phyloP scores from a whole-genome alignment of 768 basidiomycete species.

The Phanerodontia chrysosporium region DNA sequence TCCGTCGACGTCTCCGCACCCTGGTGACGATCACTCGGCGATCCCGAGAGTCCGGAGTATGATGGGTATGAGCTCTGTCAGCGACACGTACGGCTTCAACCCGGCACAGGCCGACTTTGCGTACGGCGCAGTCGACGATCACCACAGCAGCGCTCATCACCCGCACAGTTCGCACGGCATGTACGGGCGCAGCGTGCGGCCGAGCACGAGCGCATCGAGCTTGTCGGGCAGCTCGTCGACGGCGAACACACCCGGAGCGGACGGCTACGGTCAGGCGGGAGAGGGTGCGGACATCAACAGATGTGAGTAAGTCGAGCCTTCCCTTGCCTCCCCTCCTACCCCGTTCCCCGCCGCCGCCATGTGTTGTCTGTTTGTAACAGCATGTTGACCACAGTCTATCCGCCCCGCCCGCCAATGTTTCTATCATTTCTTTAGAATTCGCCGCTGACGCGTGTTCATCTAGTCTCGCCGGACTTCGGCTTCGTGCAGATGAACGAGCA shows the following conservation, averaged over 20 bases:
- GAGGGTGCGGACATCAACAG: slow-evolving; percentile 76
- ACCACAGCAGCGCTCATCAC: slow-evolving; percentile 6
- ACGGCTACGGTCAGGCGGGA: slow-evolving; percentile 50
- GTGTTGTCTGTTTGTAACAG: neutral
- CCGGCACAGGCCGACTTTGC: slow-evolving; percentile 77
- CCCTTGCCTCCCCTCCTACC: slow-evolving; percentile 4
- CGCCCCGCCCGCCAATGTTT: neutral
- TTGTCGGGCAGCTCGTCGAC: slow-evolving; percentile 77
- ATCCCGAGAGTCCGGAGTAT: slow-evolving; percentile 80
- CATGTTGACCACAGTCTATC: slow-evolving; percentile 3
- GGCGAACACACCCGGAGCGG: slow-evolving; percentile 71
- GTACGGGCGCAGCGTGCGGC: slow-evolving; percentile 49
- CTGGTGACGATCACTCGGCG: slow-evolving; percentile 35
- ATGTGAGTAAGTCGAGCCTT: slow-evolving; percentile 53
- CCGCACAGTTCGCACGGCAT: slow-evolving; percentile 21
- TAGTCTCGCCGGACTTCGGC: slow-evolving; percentile 84
- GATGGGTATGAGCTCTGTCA: slow-evolving; percentile 74
- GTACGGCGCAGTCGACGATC: slow-evolving; percentile 58
- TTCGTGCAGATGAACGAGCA: slow-evolving; percentile 82
- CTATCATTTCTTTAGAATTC: slow-evolving; percentile 3
- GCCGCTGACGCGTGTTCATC: slow-evolving; percentile 9
- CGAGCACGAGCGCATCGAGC: slow-evolving; percentile 74
- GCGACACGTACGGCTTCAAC: slow-evolving; percentile 58
- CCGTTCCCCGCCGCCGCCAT: neutral
- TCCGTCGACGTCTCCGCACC: slow-evolving; percentile 70